Evolutionary conservation across 2,329 filamentous ascomycete species (phyloP).

Genomic region (Thielaviopsis punctulata): DNA sequence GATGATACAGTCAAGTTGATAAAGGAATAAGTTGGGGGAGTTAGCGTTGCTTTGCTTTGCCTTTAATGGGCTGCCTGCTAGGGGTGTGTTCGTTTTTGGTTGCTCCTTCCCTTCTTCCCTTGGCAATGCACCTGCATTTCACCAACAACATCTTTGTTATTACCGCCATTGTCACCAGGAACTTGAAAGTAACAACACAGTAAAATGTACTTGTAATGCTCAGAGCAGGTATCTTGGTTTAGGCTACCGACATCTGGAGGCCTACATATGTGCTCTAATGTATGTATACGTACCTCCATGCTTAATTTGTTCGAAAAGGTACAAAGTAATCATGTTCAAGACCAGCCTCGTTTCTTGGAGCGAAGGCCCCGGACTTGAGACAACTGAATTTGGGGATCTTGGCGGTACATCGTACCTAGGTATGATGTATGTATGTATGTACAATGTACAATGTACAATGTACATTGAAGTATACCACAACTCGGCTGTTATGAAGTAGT

Average conservation of each 20-base stretch:
- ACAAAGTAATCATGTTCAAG: no score
- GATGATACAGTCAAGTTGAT: not conserved
- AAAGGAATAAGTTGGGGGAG: conserved; percentile 1
- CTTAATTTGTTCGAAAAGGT: not conserved
- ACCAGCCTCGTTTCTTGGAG: not conserved
- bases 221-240: not conserved
- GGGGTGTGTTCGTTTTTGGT: not conserved
- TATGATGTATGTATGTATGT: no score
- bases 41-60: not conserved
- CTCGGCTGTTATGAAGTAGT: not conserved
- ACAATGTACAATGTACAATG: no score
- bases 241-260: not conserved
- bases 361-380: not conserved
- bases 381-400: not conserved
- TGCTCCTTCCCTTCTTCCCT: not conserved
- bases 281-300: no score
- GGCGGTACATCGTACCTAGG: no score
- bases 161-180: not conserved
- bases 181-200: not conserved
- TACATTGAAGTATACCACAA: no score
- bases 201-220: not conserved
- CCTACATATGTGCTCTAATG: not conserved
- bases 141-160: not conserved
- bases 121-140: not conserved
- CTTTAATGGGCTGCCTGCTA: not conserved